Base-by-base conservation (phyloP, 768 basidiomycete species). In the Boletus sensibilis region DNA sequence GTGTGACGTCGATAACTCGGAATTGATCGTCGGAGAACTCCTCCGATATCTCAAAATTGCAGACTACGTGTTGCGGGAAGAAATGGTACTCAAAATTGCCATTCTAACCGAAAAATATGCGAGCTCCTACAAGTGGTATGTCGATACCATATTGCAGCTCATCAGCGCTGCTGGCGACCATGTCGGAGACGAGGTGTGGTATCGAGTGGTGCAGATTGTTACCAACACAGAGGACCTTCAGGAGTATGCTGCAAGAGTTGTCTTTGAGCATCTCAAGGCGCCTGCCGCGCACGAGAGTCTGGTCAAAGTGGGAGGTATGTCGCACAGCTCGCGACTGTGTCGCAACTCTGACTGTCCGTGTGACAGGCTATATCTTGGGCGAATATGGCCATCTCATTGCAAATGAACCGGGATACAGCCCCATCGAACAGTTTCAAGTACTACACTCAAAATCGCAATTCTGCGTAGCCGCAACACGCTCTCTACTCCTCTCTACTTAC, bases 101-200 rank as follows among this genome's bases (percentile, higher is more conserved):
- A 95, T 98, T 59, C 78, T 98, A 57, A 98, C 97, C n/a, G 97
- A 99, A 72, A 93, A 97, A 75, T 98, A 98, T 67, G 97, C 97
- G 23, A 90, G 84, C 53, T 97, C 92, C 52, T 97, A 96, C 74
- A 94, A 95, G 75, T 96, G 95, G 95, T 98, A 99, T 78, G 92
- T 99, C 54, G 96, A 99, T 73, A 99, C 94, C 62, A 92, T 98
- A 68, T 76, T 99, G 64, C 89, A 94, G 67, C 84, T 99, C 54
- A 96, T 99, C 70, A 92, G 90, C 68, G 88, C 94, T 39, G 97
- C 97, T 12, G 97, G 97, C 52, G 97, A 99, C 67, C 94, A 99
- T 68, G 96, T 99, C 50, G 97, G 97, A 44, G 96, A 98, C 61
- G 97, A 98, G 77, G 97, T 99, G 34, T 99, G 97, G 97, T 98